These are phyloP conservation scores for Podosphaera xanthii DNA, from an alignment of 2,329 filamentous ascomycete species.

Conservation along the genomic window DNA sequence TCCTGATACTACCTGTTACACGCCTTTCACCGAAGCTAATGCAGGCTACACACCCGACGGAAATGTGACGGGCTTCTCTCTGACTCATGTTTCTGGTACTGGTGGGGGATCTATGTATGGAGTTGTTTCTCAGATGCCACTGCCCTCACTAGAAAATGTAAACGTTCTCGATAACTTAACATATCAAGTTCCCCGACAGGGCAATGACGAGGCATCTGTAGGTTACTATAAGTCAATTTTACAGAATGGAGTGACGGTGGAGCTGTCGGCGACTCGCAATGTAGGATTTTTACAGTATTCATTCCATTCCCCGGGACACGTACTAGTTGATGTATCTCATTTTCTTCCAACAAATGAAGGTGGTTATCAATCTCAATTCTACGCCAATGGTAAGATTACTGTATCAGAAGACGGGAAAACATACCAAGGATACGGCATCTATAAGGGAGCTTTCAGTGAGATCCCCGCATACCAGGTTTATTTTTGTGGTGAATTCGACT, in stretches of 20 bases:
- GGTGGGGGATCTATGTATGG: slow-evolving; percentile 3
- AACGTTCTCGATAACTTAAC: slow-evolving; percentile 15
- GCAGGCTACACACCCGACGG: slow-evolving; percentile 23
- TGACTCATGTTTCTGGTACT: slow-evolving; percentile 3
- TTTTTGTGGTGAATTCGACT: slow-evolving; percentile 38
- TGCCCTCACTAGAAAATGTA: not conserved
- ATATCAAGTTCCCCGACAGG: slow-evolving; percentile 28
- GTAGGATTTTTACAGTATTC: slow-evolving; percentile 35
- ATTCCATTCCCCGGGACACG: slow-evolving; percentile 23
- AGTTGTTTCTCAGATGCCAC: slow-evolving; percentile 16
- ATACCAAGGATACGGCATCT: slow-evolving; percentile 3
- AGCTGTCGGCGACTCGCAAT: slow-evolving; percentile 31
- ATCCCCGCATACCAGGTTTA: slow-evolving; percentile 22
- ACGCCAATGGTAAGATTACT: slow-evolving; percentile 2
- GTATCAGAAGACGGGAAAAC: slow-evolving; percentile 1
- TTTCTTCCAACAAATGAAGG: slow-evolving; percentile 26
- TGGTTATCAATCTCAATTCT: slow-evolving; percentile 3
- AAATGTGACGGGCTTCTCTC: slow-evolving; percentile 3
- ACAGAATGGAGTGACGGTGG: slow-evolving; percentile 29
- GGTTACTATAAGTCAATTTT: slow-evolving; percentile 37
- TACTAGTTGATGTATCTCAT: slow-evolving; percentile 41
- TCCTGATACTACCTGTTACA: slow-evolving; percentile 4
- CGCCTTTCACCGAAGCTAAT: slow-evolving; percentile 14
- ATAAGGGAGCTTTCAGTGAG: slow-evolving; percentile 3
- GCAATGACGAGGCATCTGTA: slow-evolving; percentile 27